Conservation (phyloP, 805 yeast genomes). For the Priceomyces melissophilus region DNA sequence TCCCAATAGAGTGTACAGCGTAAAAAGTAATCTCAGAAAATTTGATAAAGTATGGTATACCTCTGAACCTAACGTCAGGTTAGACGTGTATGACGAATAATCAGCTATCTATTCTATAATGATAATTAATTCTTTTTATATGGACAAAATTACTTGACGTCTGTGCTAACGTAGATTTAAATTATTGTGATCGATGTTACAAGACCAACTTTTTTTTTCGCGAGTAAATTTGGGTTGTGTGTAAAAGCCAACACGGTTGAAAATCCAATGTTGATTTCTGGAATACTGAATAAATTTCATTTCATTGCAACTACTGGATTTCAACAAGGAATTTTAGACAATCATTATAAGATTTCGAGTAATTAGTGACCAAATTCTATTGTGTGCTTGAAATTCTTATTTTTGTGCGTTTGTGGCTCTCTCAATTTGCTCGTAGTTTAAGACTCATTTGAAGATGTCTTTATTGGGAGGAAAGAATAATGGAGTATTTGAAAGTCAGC, state of each 20-base stretch:
- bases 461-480: slow-evolving; percentile 9
- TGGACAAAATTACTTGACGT: neutral
- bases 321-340: too few relatives aligned
- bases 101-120: neutral
- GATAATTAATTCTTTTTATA: neutral
- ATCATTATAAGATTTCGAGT: too few relatives aligned
- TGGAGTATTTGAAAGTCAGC: slow-evolving; percentile 16
- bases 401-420: too few relatives aligned
- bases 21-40: slow-evolving; percentile 39
- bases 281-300: too few relatives aligned
- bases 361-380: too few relatives aligned
- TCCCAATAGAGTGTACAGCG: slow-evolving; percentile 52
- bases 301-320: too few relatives aligned
- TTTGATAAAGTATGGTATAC: slow-evolving; percentile 46
- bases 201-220: neutral
- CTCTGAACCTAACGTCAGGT: slow-evolving; percentile 26
- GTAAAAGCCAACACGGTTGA: slow-evolving; percentile 2
- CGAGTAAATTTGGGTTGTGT: slow-evolving; percentile 3
- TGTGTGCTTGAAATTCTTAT: too few relatives aligned
- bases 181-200: neutral
- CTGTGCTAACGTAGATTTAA: neutral
- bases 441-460: slow-evolving; percentile 1
- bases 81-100: slow-evolving; percentile 12
- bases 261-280: neutral
- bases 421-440: neutral